Percentiles rank a stretch among this genome's conserved stretches.
Conservation (phyloP, 768 basidiomycete species). For the Suillus ampliporus region DNA sequence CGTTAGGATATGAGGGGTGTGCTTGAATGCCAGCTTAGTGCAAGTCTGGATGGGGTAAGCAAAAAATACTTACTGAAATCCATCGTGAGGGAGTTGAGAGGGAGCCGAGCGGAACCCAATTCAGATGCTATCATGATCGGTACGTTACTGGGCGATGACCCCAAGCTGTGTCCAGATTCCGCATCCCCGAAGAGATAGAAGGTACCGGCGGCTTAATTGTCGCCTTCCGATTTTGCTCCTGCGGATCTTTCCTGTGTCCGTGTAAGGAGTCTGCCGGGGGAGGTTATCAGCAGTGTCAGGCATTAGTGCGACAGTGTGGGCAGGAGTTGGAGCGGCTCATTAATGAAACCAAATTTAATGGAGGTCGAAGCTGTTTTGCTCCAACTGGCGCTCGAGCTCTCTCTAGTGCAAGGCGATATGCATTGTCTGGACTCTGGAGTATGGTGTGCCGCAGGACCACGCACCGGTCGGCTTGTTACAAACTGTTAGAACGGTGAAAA, state of each 20-base stretch:
- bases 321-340: background rate
- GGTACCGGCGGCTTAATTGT: too few relatives aligned
- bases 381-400: background rate
- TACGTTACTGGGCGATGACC: background rate
- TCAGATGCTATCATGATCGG: background rate
- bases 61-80: background rate
- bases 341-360: background rate
- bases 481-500: background rate
- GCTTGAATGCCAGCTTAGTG: background rate
- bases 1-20: background rate
- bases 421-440: background rate
- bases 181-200: background rate
- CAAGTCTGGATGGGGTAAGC: background rate
- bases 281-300: background rate
- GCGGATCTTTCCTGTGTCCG: background rate
- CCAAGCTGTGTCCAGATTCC: background rate
- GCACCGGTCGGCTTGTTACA: background rate
- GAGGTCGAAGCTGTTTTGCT: background rate
- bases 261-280: background rate
- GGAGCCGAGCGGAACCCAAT: background rate
- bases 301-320: background rate
- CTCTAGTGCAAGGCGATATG: too few relatives aligned
- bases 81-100: background rate
- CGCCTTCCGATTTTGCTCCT: background rate
- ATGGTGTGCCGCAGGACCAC: background rate